Conservation (phyloP, 148 eudicot genomes). For the Cornus florida region DNA sequence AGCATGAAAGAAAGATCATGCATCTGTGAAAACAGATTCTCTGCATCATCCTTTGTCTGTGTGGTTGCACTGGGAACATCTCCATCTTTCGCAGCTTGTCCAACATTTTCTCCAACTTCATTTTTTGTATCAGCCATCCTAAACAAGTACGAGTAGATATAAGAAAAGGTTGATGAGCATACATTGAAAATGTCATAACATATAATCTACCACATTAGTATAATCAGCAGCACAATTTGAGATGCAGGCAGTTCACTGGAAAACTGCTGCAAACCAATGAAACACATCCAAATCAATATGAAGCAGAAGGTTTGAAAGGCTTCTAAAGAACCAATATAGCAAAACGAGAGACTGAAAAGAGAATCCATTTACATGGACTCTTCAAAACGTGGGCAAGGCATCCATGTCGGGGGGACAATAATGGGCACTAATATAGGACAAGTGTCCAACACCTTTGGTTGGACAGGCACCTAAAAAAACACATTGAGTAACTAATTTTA, state of each 20-base stretch:
- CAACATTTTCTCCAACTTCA: constrained; percentile 21
- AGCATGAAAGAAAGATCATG: constrained; percentile 91
- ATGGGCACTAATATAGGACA: no score
- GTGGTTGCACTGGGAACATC: constrained; percentile 17
- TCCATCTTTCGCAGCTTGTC: constrained; percentile 23
- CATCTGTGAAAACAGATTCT: constrained; percentile 70
- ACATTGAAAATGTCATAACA: neutral
- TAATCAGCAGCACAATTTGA: neutral
- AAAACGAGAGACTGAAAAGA: neutral
- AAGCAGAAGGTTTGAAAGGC: neutral
- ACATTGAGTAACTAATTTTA: no score
- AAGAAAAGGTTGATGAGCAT: neutral
- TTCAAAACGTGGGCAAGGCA: no score
- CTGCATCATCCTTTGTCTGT: constrained; percentile 32
- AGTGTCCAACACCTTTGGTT: no score
- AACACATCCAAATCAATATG: neutral
- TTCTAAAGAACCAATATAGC: neutral
- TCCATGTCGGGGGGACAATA: no score
- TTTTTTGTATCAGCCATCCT: constrained; percentile 26
- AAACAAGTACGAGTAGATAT: neutral
- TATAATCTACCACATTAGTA: neutral
- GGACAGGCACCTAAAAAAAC: no score
- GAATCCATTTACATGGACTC: no score
- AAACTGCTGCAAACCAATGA: neutral
- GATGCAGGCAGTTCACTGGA: neutral